phyloP scores from a whole-genome alignment of 345 rosid genomes.

The Gynandropsis gynandra region DNA sequence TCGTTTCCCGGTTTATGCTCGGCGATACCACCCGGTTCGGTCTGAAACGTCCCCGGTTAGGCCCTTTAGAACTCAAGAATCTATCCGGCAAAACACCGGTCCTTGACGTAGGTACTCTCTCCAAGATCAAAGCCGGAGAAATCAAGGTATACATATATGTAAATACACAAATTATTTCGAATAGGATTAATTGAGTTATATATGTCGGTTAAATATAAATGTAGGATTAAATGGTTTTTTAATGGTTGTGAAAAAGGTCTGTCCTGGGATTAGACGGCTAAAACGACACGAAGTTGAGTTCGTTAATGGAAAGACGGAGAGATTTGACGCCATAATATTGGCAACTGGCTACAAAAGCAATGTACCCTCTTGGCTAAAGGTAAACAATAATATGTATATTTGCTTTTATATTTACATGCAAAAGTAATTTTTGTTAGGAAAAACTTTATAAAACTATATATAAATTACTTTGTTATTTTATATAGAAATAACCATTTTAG shows the following conservation, averaged over 20 bases:
- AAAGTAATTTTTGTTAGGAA: too few relatives aligned
- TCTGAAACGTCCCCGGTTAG: slow-evolving; percentile 69
- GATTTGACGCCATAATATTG: slow-evolving; percentile 70
- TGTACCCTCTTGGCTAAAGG: slow-evolving; percentile 92
- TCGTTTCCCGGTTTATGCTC: slow-evolving; percentile 54
- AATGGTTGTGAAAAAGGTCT: slow-evolving; percentile 38
- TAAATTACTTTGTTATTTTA: too few relatives aligned
- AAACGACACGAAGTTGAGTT: slow-evolving; percentile 52
- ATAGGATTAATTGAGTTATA: background rate
- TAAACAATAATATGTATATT: slow-evolving; percentile 22
- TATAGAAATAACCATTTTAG: too few relatives aligned
- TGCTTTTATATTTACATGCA: too few relatives aligned
- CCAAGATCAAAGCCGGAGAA: slow-evolving; percentile 80
- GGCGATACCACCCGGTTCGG: slow-evolving; percentile 71
- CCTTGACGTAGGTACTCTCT: slow-evolving; percentile 80
- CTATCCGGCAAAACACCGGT: slow-evolving; percentile 83
- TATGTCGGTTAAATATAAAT: background rate
- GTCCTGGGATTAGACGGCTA: slow-evolving; percentile 54
- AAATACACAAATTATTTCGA: background rate
- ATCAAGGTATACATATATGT: slow-evolving; percentile 44
- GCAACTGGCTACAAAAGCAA: slow-evolving; percentile 98
- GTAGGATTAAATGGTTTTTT: slow-evolving; percentile 11
- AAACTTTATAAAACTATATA: too few relatives aligned
- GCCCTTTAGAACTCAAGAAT: slow-evolving; percentile 74
- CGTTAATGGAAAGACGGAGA: slow-evolving; percentile 46